Conservation (phyloP, 2,329 filamentous ascomycete genomes). For the Apiospora saccharicola region DNA sequence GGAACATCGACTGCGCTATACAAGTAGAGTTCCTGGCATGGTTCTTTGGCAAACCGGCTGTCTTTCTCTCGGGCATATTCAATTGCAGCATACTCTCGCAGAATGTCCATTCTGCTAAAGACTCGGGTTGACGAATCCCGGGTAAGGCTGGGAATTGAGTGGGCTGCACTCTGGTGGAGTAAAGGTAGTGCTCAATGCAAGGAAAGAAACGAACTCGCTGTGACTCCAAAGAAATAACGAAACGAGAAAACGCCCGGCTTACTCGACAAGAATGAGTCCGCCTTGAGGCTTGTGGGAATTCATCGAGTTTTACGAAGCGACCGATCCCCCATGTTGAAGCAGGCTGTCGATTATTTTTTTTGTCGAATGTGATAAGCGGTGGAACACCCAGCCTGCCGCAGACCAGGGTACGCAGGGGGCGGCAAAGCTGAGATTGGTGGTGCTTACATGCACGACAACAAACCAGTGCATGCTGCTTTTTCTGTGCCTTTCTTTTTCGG, state of each 20-base stretch:
- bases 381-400: constrained; percentile 8
- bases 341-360: constrained; percentile 6
- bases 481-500: not conserved
- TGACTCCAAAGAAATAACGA: not conserved
- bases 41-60: not conserved
- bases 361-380: not conserved
- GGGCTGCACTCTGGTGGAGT: constrained; percentile 5
- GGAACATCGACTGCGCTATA: not conserved
- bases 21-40: not conserved
- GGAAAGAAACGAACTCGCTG: not conserved
- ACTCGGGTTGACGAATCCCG: not conserved
- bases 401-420: constrained; percentile 16
- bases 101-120: not conserved
- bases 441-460: constrained; percentile 2
- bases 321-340: not conserved
- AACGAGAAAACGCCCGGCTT: not conserved
- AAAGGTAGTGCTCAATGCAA: not conserved
- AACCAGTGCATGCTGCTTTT: not conserved
- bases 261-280: not conserved
- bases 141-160: not conserved
- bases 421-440: constrained; percentile 3
- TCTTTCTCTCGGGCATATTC: not conserved
- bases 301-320: not conserved
- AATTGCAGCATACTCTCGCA: not conserved
- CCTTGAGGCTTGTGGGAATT: not conserved